Conservation (phyloP, 768 basidiomycete genomes). For the Tylopilus sp. region DNA sequence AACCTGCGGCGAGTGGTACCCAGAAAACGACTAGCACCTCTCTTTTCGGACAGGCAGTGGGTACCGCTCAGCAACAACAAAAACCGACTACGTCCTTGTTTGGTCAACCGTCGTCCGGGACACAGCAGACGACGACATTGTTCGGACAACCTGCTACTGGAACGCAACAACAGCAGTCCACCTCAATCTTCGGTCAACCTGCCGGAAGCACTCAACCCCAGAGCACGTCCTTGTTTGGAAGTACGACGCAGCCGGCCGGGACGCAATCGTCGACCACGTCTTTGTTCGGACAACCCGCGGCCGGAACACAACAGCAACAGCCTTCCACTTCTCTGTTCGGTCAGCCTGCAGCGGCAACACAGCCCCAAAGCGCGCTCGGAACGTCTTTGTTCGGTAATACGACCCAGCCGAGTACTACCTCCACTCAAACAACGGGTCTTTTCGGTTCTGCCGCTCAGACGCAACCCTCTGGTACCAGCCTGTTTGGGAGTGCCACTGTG, state of each 20-base stretch:
- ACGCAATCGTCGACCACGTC: slow-evolving; percentile 13
- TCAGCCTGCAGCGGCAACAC: slow-evolving; percentile 27
- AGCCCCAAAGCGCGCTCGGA: slow-evolving; percentile 29
- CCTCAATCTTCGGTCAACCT: slow-evolving; percentile 39
- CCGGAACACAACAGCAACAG: slow-evolving; percentile 36
- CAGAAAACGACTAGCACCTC: slow-evolving; percentile 29
- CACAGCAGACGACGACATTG: slow-evolving; percentile 13
- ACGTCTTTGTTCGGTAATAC: slow-evolving; percentile 29
- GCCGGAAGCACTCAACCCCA: slow-evolving; percentile 20
- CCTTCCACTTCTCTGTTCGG: slow-evolving; percentile 36
- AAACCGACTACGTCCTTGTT: slow-evolving; percentile 30
- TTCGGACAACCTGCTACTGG: slow-evolving; percentile 31
- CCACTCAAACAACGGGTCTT: slow-evolving; percentile 13
- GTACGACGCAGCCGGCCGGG: slow-evolving; percentile 10
- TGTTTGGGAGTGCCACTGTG: slow-evolving; percentile 28
- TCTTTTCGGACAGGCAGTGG: slow-evolving; percentile 38
- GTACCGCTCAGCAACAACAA: slow-evolving; percentile 24
- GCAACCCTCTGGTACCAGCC: slow-evolving; percentile 18
- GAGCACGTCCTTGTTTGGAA: slow-evolving; percentile 29
- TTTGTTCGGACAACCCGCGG: slow-evolving; percentile 30
- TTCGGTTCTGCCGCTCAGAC: slow-evolving; percentile 20
- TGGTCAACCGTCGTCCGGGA: slow-evolving; percentile 19
- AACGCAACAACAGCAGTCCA: slow-evolving; percentile 36
- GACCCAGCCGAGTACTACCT: slow-evolving; percentile 12
- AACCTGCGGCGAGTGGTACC: slow-evolving; percentile 23